These are phyloP conservation scores for Mycosphaerella sp. DNA, from an alignment of 2,329 filamentous ascomycete species.

Conservation along the genomic window DNA sequence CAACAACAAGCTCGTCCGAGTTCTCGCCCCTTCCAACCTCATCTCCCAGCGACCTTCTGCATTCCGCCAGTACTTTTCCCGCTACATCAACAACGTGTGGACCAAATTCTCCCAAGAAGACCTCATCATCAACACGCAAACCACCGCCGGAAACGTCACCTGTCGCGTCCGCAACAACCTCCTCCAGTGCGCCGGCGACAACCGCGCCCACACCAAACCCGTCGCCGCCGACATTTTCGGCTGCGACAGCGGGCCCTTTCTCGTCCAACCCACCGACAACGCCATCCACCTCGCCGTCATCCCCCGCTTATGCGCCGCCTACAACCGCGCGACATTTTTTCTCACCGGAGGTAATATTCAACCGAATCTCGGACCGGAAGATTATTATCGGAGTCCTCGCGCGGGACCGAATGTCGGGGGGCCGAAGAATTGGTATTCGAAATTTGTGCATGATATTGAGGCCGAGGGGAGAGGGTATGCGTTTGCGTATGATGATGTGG, in stretches of 20 bases:
- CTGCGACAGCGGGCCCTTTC: conserved; percentile 59
- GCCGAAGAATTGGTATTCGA: conserved; percentile 48
- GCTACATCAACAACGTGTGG: conserved; percentile 48
- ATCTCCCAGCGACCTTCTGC: conserved; percentile 40
- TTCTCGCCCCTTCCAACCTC: conserved; percentile 39
- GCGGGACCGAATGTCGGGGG: too few relatives aligned
- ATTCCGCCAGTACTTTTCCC: conserved; percentile 47
- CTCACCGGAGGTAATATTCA: conserved; percentile 43
- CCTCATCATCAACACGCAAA: conserved; percentile 59
- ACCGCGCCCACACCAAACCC: conserved; percentile 49
- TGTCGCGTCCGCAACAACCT: conserved; percentile 43
- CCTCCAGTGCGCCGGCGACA: conserved; percentile 37
- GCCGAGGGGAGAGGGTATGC: conserved; percentile 57
- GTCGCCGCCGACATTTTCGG: conserved; percentile 58
- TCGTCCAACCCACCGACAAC: conserved; percentile 36
- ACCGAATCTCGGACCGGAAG: conserved; percentile 35
- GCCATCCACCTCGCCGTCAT: conserved; percentile 51
- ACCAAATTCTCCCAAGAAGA: conserved; percentile 40
- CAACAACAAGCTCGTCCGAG: conserved; percentile 35
- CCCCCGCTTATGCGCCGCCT: conserved; percentile 64
- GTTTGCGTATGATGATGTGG: conserved; percentile 65
- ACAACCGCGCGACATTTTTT: conserved; percentile 66
- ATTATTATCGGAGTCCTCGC: conserved; percentile 32
- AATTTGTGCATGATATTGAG: conserved; percentile 55
- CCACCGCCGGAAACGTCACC: conserved; percentile 47